phyloP scores from a whole-genome alignment of 441 rosid genomes.

The Pelargonium fulgidum region DNA sequence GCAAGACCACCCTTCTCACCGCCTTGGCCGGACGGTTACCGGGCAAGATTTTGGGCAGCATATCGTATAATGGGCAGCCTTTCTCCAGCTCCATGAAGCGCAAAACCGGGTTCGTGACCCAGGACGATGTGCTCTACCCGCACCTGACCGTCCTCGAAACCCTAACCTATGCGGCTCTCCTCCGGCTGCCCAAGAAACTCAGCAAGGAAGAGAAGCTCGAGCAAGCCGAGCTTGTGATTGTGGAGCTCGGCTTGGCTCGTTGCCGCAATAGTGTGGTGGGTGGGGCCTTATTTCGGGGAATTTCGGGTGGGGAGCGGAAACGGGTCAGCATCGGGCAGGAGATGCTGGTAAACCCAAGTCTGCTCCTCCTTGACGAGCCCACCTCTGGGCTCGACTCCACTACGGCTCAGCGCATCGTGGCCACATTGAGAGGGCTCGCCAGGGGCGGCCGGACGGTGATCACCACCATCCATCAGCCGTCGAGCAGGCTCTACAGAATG shows the following conservation, averaged over 20 bases:
- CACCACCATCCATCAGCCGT: slow-evolving; percentile 36
- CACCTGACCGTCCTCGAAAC: slow-evolving; percentile 39
- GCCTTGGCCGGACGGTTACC: slow-evolving; percentile 27
- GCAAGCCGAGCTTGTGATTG: slow-evolving; percentile 31
- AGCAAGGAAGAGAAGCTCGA: slow-evolving; percentile 24
- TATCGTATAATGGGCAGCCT: slow-evolving; percentile 28
- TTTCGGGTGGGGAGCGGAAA: slow-evolving; percentile 35
- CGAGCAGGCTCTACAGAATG: slow-evolving; percentile 33
- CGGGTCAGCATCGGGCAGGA: slow-evolving; percentile 35
- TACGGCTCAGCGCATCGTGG: slow-evolving; percentile 30
- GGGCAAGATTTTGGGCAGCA: slow-evolving; percentile 21
- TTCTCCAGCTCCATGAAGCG: slow-evolving; percentile 28
- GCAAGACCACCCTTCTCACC: slow-evolving; percentile 35
- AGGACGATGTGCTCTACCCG: slow-evolving; percentile 28
- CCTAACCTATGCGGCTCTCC: slow-evolving; percentile 31
- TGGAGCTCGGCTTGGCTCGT: slow-evolving; percentile 24
- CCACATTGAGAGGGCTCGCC: slow-evolving; percentile 23
- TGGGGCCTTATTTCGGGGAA: slow-evolving; percentile 23
- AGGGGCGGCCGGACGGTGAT: slow-evolving; percentile 30
- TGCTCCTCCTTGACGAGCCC: slow-evolving; percentile 34
- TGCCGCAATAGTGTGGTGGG: slow-evolving; percentile 30
- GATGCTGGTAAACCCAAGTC: slow-evolving; percentile 33
- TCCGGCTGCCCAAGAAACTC: slow-evolving; percentile 23
- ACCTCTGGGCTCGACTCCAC: slow-evolving; percentile 38
- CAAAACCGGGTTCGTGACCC: slow-evolving; percentile 31